A percentile compares a stretch with the other conserved stretches of the same genome.
phyloP scores from a whole-genome alignment of 495 filamentous ascomycete species.

The Evernia prunastri region DNA sequence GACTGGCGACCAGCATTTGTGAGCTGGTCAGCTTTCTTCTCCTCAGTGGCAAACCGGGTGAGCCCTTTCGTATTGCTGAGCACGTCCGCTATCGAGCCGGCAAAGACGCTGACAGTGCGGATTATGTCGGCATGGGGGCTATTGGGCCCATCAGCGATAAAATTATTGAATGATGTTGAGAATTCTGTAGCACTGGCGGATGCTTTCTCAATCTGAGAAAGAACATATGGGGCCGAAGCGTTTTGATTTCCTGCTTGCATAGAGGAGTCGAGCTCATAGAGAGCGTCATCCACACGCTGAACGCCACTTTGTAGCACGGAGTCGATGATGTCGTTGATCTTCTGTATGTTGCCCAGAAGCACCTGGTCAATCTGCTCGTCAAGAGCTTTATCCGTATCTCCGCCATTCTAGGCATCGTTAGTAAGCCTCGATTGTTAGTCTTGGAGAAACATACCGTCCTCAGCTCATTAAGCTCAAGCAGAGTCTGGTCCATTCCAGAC shows the following conservation, averaged over 20 bases:
- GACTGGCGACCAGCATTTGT: slow-evolving; percentile 74
- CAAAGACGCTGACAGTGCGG: slow-evolving; percentile 82
- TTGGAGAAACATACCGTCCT: slow-evolving; percentile 40
- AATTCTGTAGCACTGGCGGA: slow-evolving; percentile 93
- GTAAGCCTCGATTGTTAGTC: neutral
- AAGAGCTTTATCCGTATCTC: slow-evolving; percentile 71
- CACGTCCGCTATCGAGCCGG: slow-evolving; percentile 87
- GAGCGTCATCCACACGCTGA: slow-evolving; percentile 87
- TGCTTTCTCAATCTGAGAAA: slow-evolving; percentile 95
- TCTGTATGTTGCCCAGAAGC: slow-evolving; percentile 74
- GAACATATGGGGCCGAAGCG: slow-evolving; percentile 88
- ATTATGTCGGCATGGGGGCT: slow-evolving; percentile 87
- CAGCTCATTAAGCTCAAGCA: slow-evolving; percentile 85
- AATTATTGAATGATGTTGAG: slow-evolving; percentile 94
- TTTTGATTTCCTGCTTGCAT: slow-evolving; percentile 99
- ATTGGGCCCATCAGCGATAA: slow-evolving; percentile 93
- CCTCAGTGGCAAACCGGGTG: slow-evolving; percentile 87
- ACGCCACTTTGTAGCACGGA: slow-evolving; percentile 92
- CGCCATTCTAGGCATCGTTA: slow-evolving; percentile 43
- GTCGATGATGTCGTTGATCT: slow-evolving; percentile 97
- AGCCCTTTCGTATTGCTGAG: slow-evolving; percentile 94
- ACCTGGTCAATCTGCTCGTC: slow-evolving; percentile 88
- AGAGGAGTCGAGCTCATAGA: slow-evolving; percentile 93
- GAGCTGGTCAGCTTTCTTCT: slow-evolving; percentile 83
- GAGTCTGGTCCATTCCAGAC: slow-evolving; percentile 90